These are phyloP conservation scores for Mitragyna speciosa DNA, from an alignment of 257 asterid genomes.

Conservation along the genomic window DNA sequence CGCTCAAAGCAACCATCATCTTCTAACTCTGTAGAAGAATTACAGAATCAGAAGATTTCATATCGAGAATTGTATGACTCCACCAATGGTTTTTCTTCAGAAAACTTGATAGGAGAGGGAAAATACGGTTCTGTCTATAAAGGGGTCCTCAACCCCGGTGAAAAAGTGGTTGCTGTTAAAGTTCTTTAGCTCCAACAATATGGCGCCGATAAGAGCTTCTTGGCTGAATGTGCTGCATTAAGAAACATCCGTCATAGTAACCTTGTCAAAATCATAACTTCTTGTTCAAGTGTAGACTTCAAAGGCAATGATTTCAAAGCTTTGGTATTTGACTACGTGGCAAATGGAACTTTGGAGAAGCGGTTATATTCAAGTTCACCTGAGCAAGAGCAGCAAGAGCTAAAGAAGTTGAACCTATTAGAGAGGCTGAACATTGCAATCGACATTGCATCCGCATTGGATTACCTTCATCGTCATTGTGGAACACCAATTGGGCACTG, in stretches of 20 bases:
- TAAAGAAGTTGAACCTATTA: slow-evolving; percentile 12
- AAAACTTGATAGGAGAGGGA: slow-evolving; percentile 32
- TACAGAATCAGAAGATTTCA: slow-evolving; percentile 14
- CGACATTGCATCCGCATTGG: too few relatives aligned
- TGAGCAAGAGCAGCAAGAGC: background rate
- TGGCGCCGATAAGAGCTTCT: slow-evolving; percentile 33
- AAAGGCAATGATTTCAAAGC: slow-evolving; percentile 39
- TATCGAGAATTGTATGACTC: slow-evolving; percentile 17
- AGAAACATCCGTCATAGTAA: slow-evolving; percentile 36
- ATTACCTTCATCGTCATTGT: too few relatives aligned
- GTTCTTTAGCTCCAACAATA: slow-evolving; percentile 30
- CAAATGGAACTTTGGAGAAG: slow-evolving; percentile 35
- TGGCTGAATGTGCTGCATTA: slow-evolving; percentile 36
- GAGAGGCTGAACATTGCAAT: slow-evolving; percentile 31
- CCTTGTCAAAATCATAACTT: slow-evolving; percentile 24
- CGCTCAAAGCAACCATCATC: background rate
- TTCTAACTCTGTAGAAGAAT: slow-evolving; percentile 7
- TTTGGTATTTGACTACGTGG: slow-evolving; percentile 32
- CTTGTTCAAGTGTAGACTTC: slow-evolving; percentile 29
- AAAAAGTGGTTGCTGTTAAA: slow-evolving; percentile 27
- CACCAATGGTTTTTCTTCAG: slow-evolving; percentile 34
- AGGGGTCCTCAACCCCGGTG: background rate
- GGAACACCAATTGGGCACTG: too few relatives aligned
- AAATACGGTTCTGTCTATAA: too few relatives aligned
- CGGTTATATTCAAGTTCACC: slow-evolving; percentile 25